These are phyloP conservation scores for Arthroderma sp. DNA, from an alignment of 2,329 filamentous ascomycete species.

Conservation along the genomic window DNA sequence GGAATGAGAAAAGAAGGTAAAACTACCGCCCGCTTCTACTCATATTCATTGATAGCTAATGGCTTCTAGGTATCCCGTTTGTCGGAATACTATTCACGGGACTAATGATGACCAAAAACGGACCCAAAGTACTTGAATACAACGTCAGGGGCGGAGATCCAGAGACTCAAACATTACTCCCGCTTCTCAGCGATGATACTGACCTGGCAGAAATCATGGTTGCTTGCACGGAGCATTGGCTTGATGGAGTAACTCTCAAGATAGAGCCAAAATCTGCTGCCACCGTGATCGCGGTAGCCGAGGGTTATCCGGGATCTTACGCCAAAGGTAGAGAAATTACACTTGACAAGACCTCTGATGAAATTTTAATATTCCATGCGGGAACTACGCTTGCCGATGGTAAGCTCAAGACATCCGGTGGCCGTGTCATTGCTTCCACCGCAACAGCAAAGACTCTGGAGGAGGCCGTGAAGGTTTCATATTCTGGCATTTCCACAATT, in stretches of 20 bases:
- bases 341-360: conserved; percentile 41
- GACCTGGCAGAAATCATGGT: conserved; percentile 84
- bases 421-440: conserved; percentile 87
- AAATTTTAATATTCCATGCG: conserved; percentile 78
- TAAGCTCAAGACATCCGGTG: conserved; percentile 65
- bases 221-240: conserved; percentile 63
- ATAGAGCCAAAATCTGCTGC: conserved; percentile 62
- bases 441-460: conserved; percentile 64
- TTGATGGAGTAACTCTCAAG: conserved; percentile 57
- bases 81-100: conserved; percentile 44
- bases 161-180: conserved; percentile 76
- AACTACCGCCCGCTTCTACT: conserved; percentile 33
- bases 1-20: conserved; percentile 70
- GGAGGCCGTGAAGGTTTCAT: conserved; percentile 77
- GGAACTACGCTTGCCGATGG: conserved; percentile 58
- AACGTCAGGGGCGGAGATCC: conserved; percentile 89
- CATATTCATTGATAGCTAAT: neutral
- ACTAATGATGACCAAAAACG: conserved; percentile 77
- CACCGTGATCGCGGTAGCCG: conserved; percentile 87
- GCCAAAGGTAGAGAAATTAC: conserved; percentile 60
- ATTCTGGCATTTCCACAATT: conserved; percentile 67
- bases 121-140: conserved; percentile 79
- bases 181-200: conserved; percentile 62
- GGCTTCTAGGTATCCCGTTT: conserved; percentile 28
- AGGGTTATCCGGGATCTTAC: conserved; percentile 80